A percentile compares a stretch with the other conserved stretches of the same genome.
These are phyloP conservation scores for Actinomortierella wolfii DNA, from an alignment of 371 early-diverging fungal genomes.

Conservation along the genomic window DNA sequence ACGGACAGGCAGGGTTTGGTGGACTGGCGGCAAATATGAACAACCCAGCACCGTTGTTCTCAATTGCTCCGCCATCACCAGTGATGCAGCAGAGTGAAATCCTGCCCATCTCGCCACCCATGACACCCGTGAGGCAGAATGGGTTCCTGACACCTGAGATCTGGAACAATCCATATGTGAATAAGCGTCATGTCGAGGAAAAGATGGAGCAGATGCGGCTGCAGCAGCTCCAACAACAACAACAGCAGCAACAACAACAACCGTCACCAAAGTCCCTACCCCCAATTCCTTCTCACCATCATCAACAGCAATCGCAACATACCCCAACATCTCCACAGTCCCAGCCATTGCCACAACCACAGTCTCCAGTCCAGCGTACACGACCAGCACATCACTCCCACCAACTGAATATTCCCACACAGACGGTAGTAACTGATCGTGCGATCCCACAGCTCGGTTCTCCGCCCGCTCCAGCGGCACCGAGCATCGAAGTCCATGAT, in stretches of 20 bases:
- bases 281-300: too few relatives aligned
- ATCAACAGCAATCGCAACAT: too few relatives aligned
- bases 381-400: too few relatives aligned
- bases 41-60: slow-evolving; percentile 22
- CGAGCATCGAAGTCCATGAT: too few relatives aligned
- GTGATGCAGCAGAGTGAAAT: slow-evolving; percentile 4
- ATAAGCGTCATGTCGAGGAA: slow-evolving; percentile 31
- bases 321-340: too few relatives aligned
- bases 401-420: too few relatives aligned
- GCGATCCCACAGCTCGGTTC: too few relatives aligned
- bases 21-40: slow-evolving; percentile 19
- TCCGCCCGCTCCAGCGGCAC: too few relatives aligned
- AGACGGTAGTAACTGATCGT: too few relatives aligned
- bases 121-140: slow-evolving; percentile 16
- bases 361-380: not conserved
- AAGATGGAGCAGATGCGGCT: slow-evolving; percentile 7
- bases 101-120: slow-evolving; percentile 21
- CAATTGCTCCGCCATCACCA: slow-evolving; percentile 26
- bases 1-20: slow-evolving; percentile 9
- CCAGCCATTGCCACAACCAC: not conserved
- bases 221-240: slow-evolving; percentile 4
- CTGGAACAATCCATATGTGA: slow-evolving; percentile 42
- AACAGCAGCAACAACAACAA: not conserved
- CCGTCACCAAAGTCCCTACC: not conserved
- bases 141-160: slow-evolving; percentile 27